phyloP scores from a whole-genome alignment of 176 grass and related monocot genomes.

The Eleusine indica region DNA sequence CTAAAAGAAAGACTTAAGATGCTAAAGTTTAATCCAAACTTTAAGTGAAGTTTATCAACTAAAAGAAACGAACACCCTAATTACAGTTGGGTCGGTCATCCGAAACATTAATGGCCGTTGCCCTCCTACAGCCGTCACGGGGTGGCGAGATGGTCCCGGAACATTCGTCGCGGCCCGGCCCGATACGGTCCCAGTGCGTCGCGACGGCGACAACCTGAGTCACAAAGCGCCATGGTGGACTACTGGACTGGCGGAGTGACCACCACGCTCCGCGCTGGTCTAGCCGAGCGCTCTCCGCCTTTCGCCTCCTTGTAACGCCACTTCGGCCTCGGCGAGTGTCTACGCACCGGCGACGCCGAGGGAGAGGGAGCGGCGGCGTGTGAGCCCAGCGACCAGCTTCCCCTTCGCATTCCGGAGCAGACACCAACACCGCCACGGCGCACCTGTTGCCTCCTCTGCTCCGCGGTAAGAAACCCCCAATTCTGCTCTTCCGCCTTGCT shows the following conservation, averaged over 20 bases:
- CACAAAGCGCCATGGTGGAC: not conserved
- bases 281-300: not conserved
- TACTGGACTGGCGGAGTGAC: not conserved
- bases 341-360: too few species aligned
- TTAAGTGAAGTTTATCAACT: too few species aligned
- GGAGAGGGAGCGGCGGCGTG: not conserved
- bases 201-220: slow-evolving; percentile 1
- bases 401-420: slow-evolving; percentile 9
- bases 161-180: not conserved
- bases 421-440: not conserved
- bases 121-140: not conserved
- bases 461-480: slow-evolving; percentile 13
- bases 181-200: not conserved
- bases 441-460: not conserved
- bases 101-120: not conserved
- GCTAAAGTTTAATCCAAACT: too few species aligned
- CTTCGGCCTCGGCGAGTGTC: not conserved
- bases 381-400: not conserved
- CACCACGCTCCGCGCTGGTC: slow-evolving; percentile 3
- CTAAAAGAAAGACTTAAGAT: too few species aligned
- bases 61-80: too few species aligned
- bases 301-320: not conserved
- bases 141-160: not conserved
- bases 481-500: slow-evolving; percentile 18
- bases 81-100: too few species aligned